Conservation (phyloP, 768 basidiomycete genomes). For the Pleurotus tuber-regium region DNA sequence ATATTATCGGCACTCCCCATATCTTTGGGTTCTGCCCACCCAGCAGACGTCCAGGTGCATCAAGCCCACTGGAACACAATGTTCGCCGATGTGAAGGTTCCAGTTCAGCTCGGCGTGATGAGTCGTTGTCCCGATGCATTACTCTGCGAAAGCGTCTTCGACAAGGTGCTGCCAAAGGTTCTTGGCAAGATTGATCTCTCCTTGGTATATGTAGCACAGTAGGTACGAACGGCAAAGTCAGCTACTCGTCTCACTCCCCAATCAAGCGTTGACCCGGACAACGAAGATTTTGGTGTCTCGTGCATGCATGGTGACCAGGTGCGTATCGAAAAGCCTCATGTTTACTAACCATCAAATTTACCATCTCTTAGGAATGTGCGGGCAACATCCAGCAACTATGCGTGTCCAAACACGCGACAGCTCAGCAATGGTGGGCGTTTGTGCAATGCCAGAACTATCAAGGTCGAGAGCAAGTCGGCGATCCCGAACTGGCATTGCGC, state of each 20-base stretch:
- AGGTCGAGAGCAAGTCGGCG: slow-evolving; percentile 62
- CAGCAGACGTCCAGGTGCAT: not conserved
- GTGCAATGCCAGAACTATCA: slow-evolving; percentile 77
- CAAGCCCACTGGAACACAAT: not conserved
- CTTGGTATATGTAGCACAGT: slow-evolving; percentile 59
- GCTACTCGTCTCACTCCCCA: not conserved
- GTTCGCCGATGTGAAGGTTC: slow-evolving; percentile 35
- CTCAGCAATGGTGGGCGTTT: slow-evolving; percentile 76
- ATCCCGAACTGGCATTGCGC: slow-evolving; percentile 54
- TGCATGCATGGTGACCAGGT: slow-evolving; percentile 69
- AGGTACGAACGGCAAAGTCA: slow-evolving; percentile 22
- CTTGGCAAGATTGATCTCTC: slow-evolving; percentile 53
- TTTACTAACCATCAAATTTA: not conserved
- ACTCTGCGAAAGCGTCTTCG: slow-evolving; percentile 60
- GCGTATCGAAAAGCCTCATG: not conserved
- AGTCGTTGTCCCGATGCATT: slow-evolving; percentile 68
- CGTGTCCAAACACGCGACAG: slow-evolving; percentile 54
- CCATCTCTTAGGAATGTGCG: slow-evolving; percentile 59
- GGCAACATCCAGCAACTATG: slow-evolving; percentile 92
- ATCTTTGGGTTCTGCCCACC: not conserved
- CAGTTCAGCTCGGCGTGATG: slow-evolving; percentile 40
- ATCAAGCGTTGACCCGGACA: slow-evolving; percentile 57
- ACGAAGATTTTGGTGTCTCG: slow-evolving; percentile 70
- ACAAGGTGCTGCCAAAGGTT: slow-evolving; percentile 52
- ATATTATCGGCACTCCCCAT: not conserved